Evolutionary conservation across 305 asterid species (phyloP).

Genomic region (Fraxinus baroniana): DNA sequence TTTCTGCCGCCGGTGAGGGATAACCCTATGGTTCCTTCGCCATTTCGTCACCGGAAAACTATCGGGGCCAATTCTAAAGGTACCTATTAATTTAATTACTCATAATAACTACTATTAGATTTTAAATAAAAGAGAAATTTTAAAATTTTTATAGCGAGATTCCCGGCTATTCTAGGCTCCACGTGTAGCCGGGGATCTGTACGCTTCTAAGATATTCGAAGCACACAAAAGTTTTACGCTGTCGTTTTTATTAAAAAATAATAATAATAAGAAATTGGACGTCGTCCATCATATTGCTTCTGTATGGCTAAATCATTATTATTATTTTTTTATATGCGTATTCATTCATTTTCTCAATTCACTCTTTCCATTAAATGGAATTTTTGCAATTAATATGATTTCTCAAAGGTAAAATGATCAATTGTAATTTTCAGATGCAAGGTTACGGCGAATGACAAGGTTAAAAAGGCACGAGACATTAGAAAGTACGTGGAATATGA

Average conservation of each 20-base stretch:
- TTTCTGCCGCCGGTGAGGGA: conserved; percentile 19
- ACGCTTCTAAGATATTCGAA: not conserved
- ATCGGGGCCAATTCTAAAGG: not conserved
- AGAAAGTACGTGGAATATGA: conserved; percentile 76
- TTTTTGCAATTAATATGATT: not conserved
- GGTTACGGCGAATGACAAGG: conserved; percentile 35
- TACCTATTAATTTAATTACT: not conserved
- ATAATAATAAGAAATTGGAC: not conserved
- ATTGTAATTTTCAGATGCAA: conserved; percentile 25
- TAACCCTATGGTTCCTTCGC: conserved; percentile 47
- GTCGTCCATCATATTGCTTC: not conserved
- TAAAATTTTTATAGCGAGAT: not conserved
- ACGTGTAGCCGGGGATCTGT: conserved; percentile 3
- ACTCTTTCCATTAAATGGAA: too few species aligned
- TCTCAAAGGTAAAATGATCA: not conserved
- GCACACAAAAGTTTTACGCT: conserved; percentile 16
- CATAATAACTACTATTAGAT: not conserved
- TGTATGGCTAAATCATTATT: not conserved
- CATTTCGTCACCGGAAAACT: conserved; percentile 41
- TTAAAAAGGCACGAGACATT: conserved; percentile 54
- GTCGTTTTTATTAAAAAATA: not conserved
- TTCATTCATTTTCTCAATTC: too few species aligned
- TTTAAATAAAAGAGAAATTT: not conserved
- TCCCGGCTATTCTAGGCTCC: not conserved
- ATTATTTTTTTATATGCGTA: not conserved